These are phyloP conservation scores for Botrytis fragariae DNA, from an alignment of 2,329 filamentous ascomycete species.

Conservation along the genomic window DNA sequence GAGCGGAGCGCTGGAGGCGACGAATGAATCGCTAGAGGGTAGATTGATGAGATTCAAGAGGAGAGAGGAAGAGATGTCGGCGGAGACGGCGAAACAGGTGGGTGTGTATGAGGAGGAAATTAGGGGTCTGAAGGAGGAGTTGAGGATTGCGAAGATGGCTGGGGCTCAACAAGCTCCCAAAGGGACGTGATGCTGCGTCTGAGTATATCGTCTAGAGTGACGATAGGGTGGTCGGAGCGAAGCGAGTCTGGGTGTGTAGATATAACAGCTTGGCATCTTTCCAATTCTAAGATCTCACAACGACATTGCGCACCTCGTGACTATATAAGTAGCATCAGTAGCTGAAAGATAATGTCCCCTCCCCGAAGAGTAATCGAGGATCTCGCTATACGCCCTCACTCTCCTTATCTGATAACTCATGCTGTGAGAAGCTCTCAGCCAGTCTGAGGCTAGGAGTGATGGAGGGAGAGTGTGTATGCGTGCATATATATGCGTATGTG, in stretches of 20 bases:
- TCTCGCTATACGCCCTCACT: too few relatives aligned
- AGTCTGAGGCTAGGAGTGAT: too few relatives aligned
- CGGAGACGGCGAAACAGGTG: neutral
- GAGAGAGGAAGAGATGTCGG: neutral
- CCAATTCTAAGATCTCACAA: fast-evolving
- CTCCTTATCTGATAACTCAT: too few relatives aligned
- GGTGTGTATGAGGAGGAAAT: neutral
- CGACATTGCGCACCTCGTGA: neutral
- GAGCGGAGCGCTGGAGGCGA: neutral
- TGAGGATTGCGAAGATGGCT: neutral
- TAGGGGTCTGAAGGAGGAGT: neutral
- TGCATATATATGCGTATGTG: too few relatives aligned
- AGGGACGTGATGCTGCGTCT: neutral
- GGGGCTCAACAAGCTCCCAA: neutral
- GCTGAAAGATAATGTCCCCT: too few relatives aligned
- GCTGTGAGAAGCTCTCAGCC: too few relatives aligned
- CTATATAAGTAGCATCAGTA: too few relatives aligned
- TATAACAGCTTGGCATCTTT: neutral
- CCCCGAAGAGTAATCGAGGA: too few relatives aligned
- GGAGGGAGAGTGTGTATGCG: too few relatives aligned
- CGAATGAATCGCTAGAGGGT: neutral
- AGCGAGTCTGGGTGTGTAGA: neutral
- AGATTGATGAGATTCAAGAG: neutral
- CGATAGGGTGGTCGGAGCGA: fast-evolving
- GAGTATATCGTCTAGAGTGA: neutral